Evolutionary conservation across 2,329 filamentous ascomycete genomes (phyloP).

Genomic region (Botrytis byssoidea): DNA sequence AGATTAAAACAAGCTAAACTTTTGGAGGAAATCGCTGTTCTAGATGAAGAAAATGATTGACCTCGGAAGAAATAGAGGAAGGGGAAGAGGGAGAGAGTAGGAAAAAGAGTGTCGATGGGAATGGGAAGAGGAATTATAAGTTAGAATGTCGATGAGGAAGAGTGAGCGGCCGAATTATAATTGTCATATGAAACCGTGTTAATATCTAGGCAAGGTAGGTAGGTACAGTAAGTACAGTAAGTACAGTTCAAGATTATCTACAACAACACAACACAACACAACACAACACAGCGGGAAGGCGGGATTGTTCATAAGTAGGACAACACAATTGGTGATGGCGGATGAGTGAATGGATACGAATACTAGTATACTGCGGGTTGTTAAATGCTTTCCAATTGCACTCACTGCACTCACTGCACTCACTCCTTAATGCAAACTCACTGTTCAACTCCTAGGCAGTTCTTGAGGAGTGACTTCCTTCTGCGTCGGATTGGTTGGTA

Average conservation of each 20-base stretch:
- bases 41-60: not conserved
- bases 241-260: not conserved
- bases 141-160: not conserved
- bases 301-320: not conserved
- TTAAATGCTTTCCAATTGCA: not conserved
- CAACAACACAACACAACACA: not conserved
- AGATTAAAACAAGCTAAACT: slow-evolving; percentile 14
- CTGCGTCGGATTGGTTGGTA: not conserved
- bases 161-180: not conserved
- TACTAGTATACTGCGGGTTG: not conserved
- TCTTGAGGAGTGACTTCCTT: not conserved
- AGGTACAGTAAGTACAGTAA: no score
- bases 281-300: not conserved
- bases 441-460: not conserved
- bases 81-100: not conserved
- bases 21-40: not conserved
- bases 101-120: not conserved
- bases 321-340: not conserved
- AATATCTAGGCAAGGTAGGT: slow-evolving; percentile 5
- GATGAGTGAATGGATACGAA: slow-evolving; percentile 1
- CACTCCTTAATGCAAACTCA: not conserved
- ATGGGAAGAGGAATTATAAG: not conserved
- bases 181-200: slow-evolving; percentile 20
- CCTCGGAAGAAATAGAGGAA: not conserved
- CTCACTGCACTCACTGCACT: not conserved